Base-by-base conservation (phyloP, 2,329 filamentous ascomycete species). In the Parastagonospora avenae region DNA sequence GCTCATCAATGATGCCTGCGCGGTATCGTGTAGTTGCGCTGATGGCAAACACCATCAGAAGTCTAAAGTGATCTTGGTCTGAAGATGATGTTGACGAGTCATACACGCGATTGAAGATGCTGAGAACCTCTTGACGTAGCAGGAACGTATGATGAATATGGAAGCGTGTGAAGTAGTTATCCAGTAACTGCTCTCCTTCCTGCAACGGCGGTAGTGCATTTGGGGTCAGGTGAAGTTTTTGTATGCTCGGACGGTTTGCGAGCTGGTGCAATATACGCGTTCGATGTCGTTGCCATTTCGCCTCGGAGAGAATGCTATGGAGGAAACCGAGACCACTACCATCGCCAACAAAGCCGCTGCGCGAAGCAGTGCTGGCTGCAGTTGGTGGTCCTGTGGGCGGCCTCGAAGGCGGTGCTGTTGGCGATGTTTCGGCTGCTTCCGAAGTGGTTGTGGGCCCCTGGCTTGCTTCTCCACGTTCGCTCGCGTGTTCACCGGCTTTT, bases 31-130 rank as follows among this genome's bases (percentile, higher is more conserved):
- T 67, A 10, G 76, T 67, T 0, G 73, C 66, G 1, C 70, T 71
- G 3, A 76, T 68, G 0, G 74, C 74, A 31, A 74, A 64, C 1
- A 77, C 67, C 68, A 76, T 75, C 40, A 73, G 74, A 2, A 70
- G 48, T 0, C 69, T 63, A 48, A 74, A 77, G 0, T 68, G 47
- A 40, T 75, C 70, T 36, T 76, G 68, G 12, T 32, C n/a, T 16
- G 46, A 38, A n/a, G 45, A 30, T 35, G 29, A 6, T 29, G 31
- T 28, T 12, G 45, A 41, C 24, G 41, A 36, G 37, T 31, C 33
- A 24, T 57, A 57, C 9, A 57, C n/a, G 16, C 48, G 51, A 32
- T 46, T 42, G 15, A 57, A 57, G 1, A 57, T 46, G 19, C 33
- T 36, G 2, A 54, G 15, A 15, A 57, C 48, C 10, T 57, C 50